Conservation (phyloP, 768 basidiomycete species). For the Termitomyces sp. region DNA sequence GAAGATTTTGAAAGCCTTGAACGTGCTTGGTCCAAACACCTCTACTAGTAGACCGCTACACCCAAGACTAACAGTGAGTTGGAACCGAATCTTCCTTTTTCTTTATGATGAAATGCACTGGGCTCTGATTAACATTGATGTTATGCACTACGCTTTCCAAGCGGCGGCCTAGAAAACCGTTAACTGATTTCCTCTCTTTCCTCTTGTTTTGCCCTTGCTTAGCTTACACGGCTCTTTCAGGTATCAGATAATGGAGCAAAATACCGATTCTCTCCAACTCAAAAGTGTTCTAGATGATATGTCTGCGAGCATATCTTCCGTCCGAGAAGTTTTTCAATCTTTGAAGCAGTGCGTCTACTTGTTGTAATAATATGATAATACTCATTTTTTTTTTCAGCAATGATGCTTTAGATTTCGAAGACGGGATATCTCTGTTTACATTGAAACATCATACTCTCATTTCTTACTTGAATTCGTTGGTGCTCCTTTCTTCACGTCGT, state of each 20-base stretch:
- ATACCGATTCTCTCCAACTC: neutral
- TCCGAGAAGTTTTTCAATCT: slow-evolving; percentile 48
- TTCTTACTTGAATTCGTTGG: slow-evolving; percentile 80
- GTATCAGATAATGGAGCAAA: slow-evolving; percentile 2
- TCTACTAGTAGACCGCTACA: neutral
- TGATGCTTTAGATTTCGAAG: slow-evolving; percentile 42
- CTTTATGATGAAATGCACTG: slow-evolving; percentile 51
- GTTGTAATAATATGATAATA: neutral
- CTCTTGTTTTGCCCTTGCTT: neutral
- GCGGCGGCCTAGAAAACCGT: slow-evolving; percentile 31
- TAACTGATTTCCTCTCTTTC: slow-evolving; percentile 3
- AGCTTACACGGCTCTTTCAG: neutral
- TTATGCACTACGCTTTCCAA: slow-evolving; percentile 23
- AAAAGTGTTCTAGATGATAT: slow-evolving; percentile 43
- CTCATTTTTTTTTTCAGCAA: slow-evolving; percentile 14
- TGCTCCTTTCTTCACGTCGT: slow-evolving; percentile 67
- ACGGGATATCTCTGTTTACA: slow-evolving; percentile 89
- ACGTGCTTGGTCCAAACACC: neutral
- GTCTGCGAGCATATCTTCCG: slow-evolving; percentile 54
- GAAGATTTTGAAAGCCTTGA: no score
- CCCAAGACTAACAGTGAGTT: slow-evolving; percentile 1
- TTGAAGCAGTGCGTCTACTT: slow-evolving; percentile 45
- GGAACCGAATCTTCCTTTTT: neutral
- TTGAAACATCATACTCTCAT: slow-evolving; percentile 82
- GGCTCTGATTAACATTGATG: slow-evolving; percentile 39